Conservation (phyloP, 225 moss, liverwort and hornwort species). For the Pleurozium schreberi region DNA sequence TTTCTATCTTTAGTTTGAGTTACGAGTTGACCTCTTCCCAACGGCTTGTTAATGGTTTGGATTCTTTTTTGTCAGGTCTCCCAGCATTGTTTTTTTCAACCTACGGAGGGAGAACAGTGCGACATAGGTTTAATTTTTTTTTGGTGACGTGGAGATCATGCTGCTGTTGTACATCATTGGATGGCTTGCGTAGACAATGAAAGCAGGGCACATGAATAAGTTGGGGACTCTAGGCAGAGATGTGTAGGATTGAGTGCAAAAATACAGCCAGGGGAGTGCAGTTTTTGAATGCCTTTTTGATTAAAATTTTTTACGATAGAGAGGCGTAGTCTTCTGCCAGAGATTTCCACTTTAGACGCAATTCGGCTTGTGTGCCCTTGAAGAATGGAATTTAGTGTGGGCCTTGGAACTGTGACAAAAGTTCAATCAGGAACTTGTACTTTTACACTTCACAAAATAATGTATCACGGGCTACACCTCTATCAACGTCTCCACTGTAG, state of each 20-base stretch:
- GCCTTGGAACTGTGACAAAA: not conserved
- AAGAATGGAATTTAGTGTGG: not conserved
- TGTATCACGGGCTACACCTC: not conserved
- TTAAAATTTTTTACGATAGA: not conserved
- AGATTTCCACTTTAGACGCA: not conserved
- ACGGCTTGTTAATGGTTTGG: not conserved
- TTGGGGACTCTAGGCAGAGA: not conserved
- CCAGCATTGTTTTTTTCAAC: not conserved
- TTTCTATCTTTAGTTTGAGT: not conserved
- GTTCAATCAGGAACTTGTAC: not conserved
- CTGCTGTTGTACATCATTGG: not conserved
- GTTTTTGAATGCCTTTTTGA: not conserved
- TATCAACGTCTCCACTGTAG: not conserved
- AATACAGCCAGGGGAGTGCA: not conserved
- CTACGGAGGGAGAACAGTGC: not conserved
- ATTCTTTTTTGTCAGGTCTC: not conserved
- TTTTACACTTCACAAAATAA: not conserved
- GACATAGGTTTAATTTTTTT: not conserved
- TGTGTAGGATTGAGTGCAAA: not conserved
- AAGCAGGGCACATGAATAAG: not conserved
- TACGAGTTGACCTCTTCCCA: not conserved
- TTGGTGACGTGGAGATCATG: not conserved
- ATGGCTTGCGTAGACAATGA: not conserved
- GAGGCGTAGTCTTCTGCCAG: not conserved
- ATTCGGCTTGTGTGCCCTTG: not conserved